Base-by-base conservation (phyloP, 495 filamentous ascomycete species). In the Cercophora samala region DNA sequence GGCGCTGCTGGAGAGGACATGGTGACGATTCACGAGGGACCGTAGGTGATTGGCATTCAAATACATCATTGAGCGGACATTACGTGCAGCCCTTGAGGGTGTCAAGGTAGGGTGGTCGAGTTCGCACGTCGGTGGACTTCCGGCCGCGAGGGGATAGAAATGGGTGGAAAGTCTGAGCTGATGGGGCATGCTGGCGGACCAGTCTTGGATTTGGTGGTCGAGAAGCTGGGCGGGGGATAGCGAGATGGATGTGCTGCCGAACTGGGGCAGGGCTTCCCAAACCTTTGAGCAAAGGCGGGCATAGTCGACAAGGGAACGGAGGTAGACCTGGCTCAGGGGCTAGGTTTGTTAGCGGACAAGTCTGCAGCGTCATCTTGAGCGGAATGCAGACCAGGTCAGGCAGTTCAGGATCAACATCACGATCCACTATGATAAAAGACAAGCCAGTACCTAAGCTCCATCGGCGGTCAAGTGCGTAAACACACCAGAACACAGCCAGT, bases 391-490 rank as follows among this genome's bases (percentile, higher is more conserved):
- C 26, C 26, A 29, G 3, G 5, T 89, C 87, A 22, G 86, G 86
- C 26, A 91, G 69, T 60, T 79, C 83, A 0, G 86, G 83, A 69
- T 91, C 89, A 66, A 91, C 88, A 69, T 91, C 89, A 37, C 85
- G 79, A 69, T 91, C 89, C 70, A 89, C 86, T 60, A 91, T 78
- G 18, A 86, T 86, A 75, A 90, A 91, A 1, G 88, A 87, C 72
- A 91, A 76, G 4, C 89, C 88, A 3, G 86, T 88, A 8, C 89
- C 88, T 53, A 91, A 83, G 69, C 86, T 88, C 87, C 88, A 91
- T 22, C 89, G 81, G 22, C 88, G 77, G 69, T 91, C 89, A 60
- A 91, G 77, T n/a, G 84, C 85, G 69, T 90, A 90, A 21, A 90
- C 81, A 17, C 87, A 80, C 89, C 89, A 91, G 71, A 91, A 91